Conservation (phyloP, 2,329 filamentous ascomycete species). For the Dryadomyces quercus-mongolicae region DNA sequence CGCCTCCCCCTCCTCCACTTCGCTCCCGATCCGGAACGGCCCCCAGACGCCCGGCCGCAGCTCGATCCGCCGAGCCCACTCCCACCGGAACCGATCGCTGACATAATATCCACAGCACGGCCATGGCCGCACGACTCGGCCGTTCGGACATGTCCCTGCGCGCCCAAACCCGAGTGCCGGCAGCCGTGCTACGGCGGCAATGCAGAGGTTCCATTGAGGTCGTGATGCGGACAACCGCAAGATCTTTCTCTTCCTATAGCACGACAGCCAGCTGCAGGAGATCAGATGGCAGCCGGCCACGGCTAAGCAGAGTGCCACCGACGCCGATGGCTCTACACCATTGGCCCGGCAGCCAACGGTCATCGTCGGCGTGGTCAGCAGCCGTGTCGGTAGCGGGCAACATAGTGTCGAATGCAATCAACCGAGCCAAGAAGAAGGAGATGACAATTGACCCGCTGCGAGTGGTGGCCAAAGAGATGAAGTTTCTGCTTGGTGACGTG, state of each 20-base stretch:
- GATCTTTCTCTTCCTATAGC: not conserved
- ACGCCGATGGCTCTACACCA: not conserved
- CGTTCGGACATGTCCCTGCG: not conserved
- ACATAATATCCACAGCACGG: not conserved
- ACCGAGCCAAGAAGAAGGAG: slow-evolving; percentile 47
- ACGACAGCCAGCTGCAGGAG: not conserved
- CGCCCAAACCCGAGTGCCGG: not conserved
- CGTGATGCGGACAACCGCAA: not conserved
- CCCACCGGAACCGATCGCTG: not conserved
- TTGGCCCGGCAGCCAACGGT: not conserved
- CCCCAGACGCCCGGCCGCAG: not conserved
- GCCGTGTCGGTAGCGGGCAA: slow-evolving; percentile 60
- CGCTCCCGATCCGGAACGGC: not conserved
- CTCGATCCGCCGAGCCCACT: not conserved
- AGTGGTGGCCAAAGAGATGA: slow-evolving; percentile 91
- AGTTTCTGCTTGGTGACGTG: slow-evolving; percentile 89
- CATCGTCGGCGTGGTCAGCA: slow-evolving; percentile 59
- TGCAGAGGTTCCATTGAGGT: not conserved
- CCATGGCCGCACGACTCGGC: slow-evolving; percentile 1
- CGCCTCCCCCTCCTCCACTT: not conserved
- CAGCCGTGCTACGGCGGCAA: not conserved
- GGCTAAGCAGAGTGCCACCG: not conserved
- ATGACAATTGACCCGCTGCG: slow-evolving; percentile 79
- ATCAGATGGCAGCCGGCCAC: not conserved
- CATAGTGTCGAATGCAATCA: slow-evolving; percentile 56